Evolutionary conservation across 2,329 filamentous ascomycete genomes (phyloP).

Genomic region (Stachybotrys echinatus): DNA sequence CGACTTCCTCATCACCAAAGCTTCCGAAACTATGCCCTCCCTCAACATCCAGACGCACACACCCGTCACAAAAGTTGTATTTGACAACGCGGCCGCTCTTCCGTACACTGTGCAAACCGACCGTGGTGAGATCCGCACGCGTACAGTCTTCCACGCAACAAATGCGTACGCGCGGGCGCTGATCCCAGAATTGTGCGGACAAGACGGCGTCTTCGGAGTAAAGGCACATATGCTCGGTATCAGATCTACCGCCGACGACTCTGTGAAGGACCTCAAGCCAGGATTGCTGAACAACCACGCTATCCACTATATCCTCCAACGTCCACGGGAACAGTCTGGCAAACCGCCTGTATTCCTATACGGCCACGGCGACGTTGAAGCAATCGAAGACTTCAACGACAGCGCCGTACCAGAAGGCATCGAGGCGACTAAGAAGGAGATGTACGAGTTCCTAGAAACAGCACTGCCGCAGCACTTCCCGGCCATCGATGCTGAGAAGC

Average conservation of each 20-base stretch:
- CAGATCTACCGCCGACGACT: conserved; percentile 7
- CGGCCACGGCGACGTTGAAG: not conserved
- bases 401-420: not conserved
- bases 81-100: conserved; percentile 1
- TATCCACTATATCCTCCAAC: not conserved
- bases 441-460: not conserved
- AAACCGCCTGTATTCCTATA: not conserved
- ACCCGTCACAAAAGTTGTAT: conserved; percentile 8
- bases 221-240: not conserved
- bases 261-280: conserved; percentile 7
- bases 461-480: not conserved
- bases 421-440: not conserved
- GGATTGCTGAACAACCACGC: not conserved
- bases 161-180: conserved; percentile 19
- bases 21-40: not conserved
- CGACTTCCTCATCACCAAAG: not conserved
- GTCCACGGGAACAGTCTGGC: not conserved
- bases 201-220: conserved; percentile 3
- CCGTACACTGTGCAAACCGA: conserved; percentile 10
- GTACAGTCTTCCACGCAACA: conserved; percentile 16
- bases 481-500: not conserved
- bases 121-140: conserved; percentile 12
- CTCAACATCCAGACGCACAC: conserved; percentile 17
- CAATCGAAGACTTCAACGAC: not conserved
- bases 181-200: conserved; percentile 13